Evolutionary conservation across 345 rosid genomes (phyloP), one percentile per base, ranked within the genome.

Genomic region (Eucalyptus marginata): DNA sequence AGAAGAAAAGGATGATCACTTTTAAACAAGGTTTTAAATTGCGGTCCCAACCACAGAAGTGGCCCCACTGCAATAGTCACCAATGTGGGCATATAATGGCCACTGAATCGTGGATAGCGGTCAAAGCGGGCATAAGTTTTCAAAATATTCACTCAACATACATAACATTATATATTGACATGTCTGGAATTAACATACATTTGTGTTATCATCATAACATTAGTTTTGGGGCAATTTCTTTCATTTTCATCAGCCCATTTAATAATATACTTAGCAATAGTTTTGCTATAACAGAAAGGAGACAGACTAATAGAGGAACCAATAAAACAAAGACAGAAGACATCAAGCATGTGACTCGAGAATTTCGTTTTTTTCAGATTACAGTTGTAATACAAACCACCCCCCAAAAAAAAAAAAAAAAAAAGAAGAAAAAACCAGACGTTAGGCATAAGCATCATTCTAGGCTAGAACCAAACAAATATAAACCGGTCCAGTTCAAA

Each of bases 341-440:
- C 84, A 76, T 76, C 47, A 40, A 40, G 84, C 47, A 76, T 13
- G 29, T 40, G 47, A 47, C 47, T 20, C 5, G 1, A 76, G 84
- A 76, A 71, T 71, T 33, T 71, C 44, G 1, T 71, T 71, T 33
- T 9, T 71, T 33, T 17, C 80, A 68, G 44, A 62, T 27, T 68
- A 68, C 22, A 13, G 83, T 40, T 76, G 83, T 10, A 76, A 13
- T 36, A 2, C 8, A 33, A 64, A 3, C 13, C 4, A 46, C 46
- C 7, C 22, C 5, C 5, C 3, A 24, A 2, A 27, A 2, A 64
- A 29, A n/a, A 13, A n/a, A 4, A 29, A 64, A 7, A n/a, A 66
- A 3, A 9, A 16, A 7, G 1, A 51, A 51, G 17, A 0, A 4
- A 52, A 52, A 52, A 18, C 25, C 58, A 8, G 8, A 52, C 2